Base-by-base conservation (phyloP, 148 eudicot species). In the Cornus suecica region DNA sequence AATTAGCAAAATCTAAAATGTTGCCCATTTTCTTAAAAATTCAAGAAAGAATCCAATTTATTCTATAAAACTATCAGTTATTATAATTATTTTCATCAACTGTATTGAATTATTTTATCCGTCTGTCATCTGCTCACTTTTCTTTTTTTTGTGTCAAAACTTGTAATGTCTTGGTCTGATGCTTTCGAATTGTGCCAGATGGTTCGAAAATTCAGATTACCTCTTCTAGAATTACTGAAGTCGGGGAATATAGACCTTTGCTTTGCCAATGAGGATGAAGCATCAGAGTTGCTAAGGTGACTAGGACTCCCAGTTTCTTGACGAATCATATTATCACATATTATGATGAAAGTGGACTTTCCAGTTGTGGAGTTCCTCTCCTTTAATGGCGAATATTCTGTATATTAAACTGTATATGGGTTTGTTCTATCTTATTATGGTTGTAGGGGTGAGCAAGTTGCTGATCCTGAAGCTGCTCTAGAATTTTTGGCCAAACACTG, bases 261-360 rank as follows among this genome's bases (percentile, higher is more conserved):
- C 86, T 95, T 93, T 84, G 99, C 99, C 76, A 95, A 95, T 73
- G 99, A 95, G 86, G 99, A 95, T 74, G 99, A 95, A 85, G 99
- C 99, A 16, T 65, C 72, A 64, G 99, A 95, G 81, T 90, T 95
- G 66, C 70, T 91, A 80, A 91, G 99, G 97, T 91, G 75, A 77
- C 28, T n/a, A n/a, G n/a, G n/a, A n/a, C n/a, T 28, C 32, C 23
- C 26, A 65, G 34, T 68, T 30, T 68, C 41, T 65, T 64, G 23
- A 34, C 28, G 10, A 18, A 26, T 51, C 42, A 66, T 29, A 20
- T 8, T 23, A 2, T 13, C 65, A 51, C 3, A 14, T 14, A 20
- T 25, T 14, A 23, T 20, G 41, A 10, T 9, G 9, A 64, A 64
- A 26, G n/a, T 11, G 27, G 10, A 27, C 27, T 74, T 48, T 30